Evolutionary conservation across 805 yeast species (phyloP).

Genomic region (Starmerella geochares): DNA sequence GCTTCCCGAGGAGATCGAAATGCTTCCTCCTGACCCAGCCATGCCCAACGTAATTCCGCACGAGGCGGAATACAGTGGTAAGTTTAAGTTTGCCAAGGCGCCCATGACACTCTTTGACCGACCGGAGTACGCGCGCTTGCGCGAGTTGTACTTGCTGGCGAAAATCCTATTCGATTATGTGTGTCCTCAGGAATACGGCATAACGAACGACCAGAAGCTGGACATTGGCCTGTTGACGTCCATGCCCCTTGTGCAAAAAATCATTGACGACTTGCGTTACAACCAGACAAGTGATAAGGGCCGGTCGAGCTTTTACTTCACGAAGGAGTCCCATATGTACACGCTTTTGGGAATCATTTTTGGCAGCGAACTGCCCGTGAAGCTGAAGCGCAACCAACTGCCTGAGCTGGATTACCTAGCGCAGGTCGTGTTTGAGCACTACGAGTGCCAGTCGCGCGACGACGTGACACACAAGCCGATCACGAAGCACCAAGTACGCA

Average conservation of each 20-base stretch:
- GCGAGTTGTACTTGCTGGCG: slow-evolving; percentile 81
- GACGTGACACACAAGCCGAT: slow-evolving; percentile 35
- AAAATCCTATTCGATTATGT: slow-evolving; percentile 93
- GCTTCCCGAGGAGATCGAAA: slow-evolving; percentile 24
- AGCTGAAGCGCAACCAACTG: slow-evolving; percentile 84
- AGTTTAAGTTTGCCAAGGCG: slow-evolving; percentile 29
- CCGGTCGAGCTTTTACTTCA: slow-evolving; percentile 83
- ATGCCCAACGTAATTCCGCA: slow-evolving; percentile 28
- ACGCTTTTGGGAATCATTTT: slow-evolving; percentile 82
- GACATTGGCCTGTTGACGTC: slow-evolving; percentile 94
- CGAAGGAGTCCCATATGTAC: slow-evolving; percentile 94
- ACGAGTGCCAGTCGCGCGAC: slow-evolving; percentile 62
- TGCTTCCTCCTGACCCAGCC: slow-evolving; percentile 37
- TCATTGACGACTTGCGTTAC: slow-evolving; percentile 64
- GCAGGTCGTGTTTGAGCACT: slow-evolving; percentile 86
- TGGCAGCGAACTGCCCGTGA: slow-evolving; percentile 90
- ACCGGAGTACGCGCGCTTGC: slow-evolving; percentile 62
- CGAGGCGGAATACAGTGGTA: slow-evolving; percentile 29
- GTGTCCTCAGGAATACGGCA: slow-evolving; percentile 98
- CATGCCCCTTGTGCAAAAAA: slow-evolving; percentile 82
- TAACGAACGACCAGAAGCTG: slow-evolving; percentile 84
- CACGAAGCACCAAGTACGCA: slow-evolving; percentile 78
- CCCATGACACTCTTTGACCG: slow-evolving; percentile 54
- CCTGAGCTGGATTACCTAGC: slow-evolving; percentile 95
- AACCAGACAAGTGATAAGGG: slow-evolving; percentile 74